Evolutionary conservation across 225 moss, liverwort and hornwort species (phyloP), one percentile per base, ranked within the genome.

Genomic region (Straminergon stramineum): DNA sequence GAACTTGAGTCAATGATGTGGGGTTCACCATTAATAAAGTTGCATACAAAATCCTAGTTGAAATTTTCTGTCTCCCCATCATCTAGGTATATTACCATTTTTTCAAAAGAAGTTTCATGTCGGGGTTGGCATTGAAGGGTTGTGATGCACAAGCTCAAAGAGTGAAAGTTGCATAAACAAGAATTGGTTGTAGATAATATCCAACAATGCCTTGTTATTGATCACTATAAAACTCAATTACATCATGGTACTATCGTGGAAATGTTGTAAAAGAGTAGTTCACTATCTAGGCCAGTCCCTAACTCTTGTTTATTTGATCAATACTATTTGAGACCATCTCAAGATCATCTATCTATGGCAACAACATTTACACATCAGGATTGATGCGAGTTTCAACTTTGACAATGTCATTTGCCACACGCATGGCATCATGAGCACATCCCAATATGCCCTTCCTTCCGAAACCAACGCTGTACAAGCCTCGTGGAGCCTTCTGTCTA

Each of bases 381-480:
- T 70, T 48, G 17, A 67, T 81, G 60, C 76, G 13, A 24, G 52
- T 60, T 80, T 90, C 86, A 27, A 63, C 67, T 37, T 86, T 84
- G 66, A 87, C 88, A 52, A 94, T 93, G 35, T 91, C 88, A 14
- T 79, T 71, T 53, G 91, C 92, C 51, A 90, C 92, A 43, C 2
- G 81, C 35, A 71, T 15, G 17, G 92, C 95, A 74, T 94, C 94
- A 10, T 85, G 79, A n/a, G 86, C 85, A 57, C 91, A 92, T 64
- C 92, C 93, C 21, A 56, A 9, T 45, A 95, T 68, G 27, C 93
- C 92, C 28, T 31, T 87, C 43, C 63, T 86, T 21, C 84, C 82
- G 27, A 94, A 91, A 17, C 95, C 95, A 21, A 90, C 94, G 3
- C 61, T 61, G 7, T 92, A 93, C 62, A 95, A 92, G 48, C 91